Conservation (phyloP, 2,329 filamentous ascomycete species). For the Venturia oleaginea region DNA sequence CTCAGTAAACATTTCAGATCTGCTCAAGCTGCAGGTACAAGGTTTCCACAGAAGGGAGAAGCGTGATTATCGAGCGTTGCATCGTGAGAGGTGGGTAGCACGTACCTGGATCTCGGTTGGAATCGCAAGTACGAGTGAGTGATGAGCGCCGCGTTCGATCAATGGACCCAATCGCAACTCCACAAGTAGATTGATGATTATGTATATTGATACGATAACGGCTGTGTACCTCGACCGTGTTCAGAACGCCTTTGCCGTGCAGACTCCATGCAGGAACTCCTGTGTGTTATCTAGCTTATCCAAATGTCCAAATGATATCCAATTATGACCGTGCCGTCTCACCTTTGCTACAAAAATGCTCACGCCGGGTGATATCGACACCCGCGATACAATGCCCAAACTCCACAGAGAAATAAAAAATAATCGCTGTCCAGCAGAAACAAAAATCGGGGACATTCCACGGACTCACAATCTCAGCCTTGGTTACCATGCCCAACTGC, state of each 20-base stretch:
- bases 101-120: not conserved
- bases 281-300: not conserved
- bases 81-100: not conserved
- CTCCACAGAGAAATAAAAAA: not conserved
- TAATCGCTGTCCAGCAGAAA: not conserved
- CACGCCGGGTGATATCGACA: not conserved
- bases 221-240: not conserved
- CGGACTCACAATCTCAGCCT: not conserved
- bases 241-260: not conserved
- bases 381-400: not conserved
- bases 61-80: not conserved
- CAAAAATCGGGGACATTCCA: not conserved
- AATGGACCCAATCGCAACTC: no score
- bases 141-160: not conserved
- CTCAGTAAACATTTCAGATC: not conserved
- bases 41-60: not conserved
- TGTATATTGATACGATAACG: not conserved
- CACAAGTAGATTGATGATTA: no score
- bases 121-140: no score
- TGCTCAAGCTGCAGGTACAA: not conserved
- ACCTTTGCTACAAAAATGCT: not conserved
- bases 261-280: not conserved
- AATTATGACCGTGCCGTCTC: not conserved
- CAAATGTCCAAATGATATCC: not conserved
- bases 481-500: constrained; percentile 36